These are phyloP conservation scores for Fistulina hepatica DNA, from an alignment of 1,284 basidiomycete species.

Conservation along the genomic window DNA sequence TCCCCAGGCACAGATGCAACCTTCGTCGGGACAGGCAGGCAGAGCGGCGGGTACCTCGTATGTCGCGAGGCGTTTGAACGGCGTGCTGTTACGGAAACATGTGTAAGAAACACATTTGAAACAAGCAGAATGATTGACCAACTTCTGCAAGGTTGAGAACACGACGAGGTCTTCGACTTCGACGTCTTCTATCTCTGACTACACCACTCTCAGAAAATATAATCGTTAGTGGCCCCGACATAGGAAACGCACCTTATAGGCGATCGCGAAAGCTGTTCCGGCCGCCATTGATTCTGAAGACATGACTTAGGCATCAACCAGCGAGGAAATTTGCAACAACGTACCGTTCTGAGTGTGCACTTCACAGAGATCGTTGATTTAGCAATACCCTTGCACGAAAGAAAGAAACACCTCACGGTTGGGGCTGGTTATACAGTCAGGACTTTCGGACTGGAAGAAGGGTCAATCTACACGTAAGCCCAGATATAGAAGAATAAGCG, in stretches of 20 bases:
- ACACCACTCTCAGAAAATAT: neutral
- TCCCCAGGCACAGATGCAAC: conserved; percentile 32
- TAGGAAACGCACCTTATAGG: conserved; percentile 27
- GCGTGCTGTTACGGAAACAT: conserved; percentile 25
- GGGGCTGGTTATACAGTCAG: neutral
- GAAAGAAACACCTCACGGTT: no score
- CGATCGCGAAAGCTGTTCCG: conserved; percentile 35
- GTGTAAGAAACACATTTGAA: conserved; percentile 31
- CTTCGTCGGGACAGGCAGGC: conserved; percentile 35
- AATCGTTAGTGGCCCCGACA: no score
- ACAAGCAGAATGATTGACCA: conserved; percentile 28
- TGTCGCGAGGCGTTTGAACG: conserved; percentile 32
- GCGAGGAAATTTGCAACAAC: neutral
- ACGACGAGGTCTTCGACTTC: conserved; percentile 23
- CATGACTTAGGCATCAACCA: neutral
- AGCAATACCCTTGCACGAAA: no score
- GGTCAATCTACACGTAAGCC: neutral
- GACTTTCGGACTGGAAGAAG: neutral
- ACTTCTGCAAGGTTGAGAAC: conserved; percentile 24
- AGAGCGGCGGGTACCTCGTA: conserved; percentile 33
- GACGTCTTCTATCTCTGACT: conserved; percentile 26
- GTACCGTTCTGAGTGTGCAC: conserved; percentile 31
- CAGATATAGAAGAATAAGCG: neutral
- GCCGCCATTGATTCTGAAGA: conserved; percentile 26
- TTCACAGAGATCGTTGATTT: no score